These are phyloP conservation scores for Raffaelea arxii DNA, from an alignment of 2,329 filamentous ascomycete species.

Conservation along the genomic window DNA sequence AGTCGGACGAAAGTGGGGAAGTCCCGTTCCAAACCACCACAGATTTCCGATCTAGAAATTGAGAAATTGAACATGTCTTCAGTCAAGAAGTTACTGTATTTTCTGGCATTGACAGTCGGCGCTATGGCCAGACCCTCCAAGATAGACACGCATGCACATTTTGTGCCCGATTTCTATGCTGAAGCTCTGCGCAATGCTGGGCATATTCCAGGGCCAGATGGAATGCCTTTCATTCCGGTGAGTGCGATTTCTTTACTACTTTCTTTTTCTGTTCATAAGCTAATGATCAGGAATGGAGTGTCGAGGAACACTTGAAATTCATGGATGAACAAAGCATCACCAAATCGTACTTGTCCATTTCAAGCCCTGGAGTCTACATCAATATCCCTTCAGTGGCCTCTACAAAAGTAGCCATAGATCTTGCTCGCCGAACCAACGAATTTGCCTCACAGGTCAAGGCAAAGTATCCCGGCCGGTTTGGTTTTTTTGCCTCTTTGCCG, in stretches of 20 bases:
- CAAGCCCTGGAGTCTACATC: constrained; percentile 17
- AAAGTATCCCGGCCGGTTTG: constrained; percentile 22
- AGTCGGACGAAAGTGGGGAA: too few species aligned
- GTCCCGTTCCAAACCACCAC: too few species aligned
- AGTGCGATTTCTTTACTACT: too few species aligned
- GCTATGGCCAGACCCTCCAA: too few species aligned
- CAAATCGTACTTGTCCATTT: constrained; percentile 16
- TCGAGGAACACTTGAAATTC: constrained; percentile 12
- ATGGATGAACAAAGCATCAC: constrained; percentile 14
- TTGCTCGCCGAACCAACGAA: constrained; percentile 15
- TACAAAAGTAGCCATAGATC: constrained; percentile 10
- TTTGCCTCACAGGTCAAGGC: constrained; percentile 14
- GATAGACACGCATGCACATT: constrained; percentile 16
- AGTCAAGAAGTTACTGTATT: too few species aligned
- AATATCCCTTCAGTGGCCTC: constrained; percentile 12
- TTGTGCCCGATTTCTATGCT: constrained; percentile 16
- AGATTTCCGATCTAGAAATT: too few species aligned
- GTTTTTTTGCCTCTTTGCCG: constrained; percentile 44
- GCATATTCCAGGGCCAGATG: constrained; percentile 15
- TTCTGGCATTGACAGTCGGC: too few species aligned
- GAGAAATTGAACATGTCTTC: too few species aligned
- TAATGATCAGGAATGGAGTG: constrained; percentile 4
- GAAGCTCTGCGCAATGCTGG: constrained; percentile 14
- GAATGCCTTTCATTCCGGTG: constrained; percentile 17
- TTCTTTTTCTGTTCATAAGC: too few species aligned